phyloP scores from a whole-genome alignment of 768 basidiomycete genomes.

The Hortiboletus campestris region DNA sequence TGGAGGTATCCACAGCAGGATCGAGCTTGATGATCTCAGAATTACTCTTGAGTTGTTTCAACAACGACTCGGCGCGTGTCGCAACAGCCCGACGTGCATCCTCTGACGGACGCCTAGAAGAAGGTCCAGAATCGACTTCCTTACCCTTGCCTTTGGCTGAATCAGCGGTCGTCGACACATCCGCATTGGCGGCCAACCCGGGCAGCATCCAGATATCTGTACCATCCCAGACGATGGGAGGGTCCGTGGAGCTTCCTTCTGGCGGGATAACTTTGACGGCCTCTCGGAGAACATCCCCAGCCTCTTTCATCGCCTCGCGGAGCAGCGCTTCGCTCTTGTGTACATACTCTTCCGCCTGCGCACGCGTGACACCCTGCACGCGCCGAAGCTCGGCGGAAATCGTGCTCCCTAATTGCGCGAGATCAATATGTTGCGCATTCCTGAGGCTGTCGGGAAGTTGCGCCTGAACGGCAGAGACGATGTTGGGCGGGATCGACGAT shows the following conservation, averaged over 20 bases:
- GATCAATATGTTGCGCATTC: constrained; percentile 62
- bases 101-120: constrained; percentile 31
- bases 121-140: constrained; percentile 28
- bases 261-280: constrained; percentile 94
- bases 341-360: constrained; percentile 82
- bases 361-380: constrained; percentile 70
- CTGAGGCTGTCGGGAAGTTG: constrained; percentile 66
- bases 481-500: constrained; percentile 69
- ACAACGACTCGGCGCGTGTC: constrained; percentile 73
- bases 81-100: constrained; percentile 55
- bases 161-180: constrained; percentile 11
- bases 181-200: constrained; percentile 17
- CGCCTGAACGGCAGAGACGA: constrained; percentile 64
- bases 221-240: constrained; percentile 72
- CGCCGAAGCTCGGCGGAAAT: constrained; percentile 66
- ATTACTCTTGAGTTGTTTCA: constrained; percentile 72
- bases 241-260: constrained; percentile 40
- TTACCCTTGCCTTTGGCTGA: constrained; percentile 37
- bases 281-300: constrained; percentile 78
- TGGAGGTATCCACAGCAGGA: constrained; percentile 62
- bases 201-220: constrained; percentile 84
- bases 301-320: constrained; percentile 72
- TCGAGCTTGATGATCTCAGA: constrained; percentile 74
- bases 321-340: constrained; percentile 68
- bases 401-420: constrained; percentile 64